Evolutionary conservation across 306 rosid species (phyloP).

Genomic region (Quercus alba): DNA sequence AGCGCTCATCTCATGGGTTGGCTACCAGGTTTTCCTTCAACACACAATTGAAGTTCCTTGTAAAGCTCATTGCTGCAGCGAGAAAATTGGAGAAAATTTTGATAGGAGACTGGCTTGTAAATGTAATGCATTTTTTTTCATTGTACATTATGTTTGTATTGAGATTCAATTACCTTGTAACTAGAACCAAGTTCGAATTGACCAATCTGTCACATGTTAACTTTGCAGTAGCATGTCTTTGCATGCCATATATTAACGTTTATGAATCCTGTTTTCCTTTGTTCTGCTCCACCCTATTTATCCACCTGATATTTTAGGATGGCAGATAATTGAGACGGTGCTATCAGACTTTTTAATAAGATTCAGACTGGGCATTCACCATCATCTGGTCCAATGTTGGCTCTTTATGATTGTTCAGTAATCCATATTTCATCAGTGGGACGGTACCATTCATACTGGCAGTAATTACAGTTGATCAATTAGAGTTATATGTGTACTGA

Average conservation of each 20-base stretch:
- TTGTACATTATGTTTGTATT: conserved; percentile 12
- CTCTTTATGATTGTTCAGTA: not conserved
- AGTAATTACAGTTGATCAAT: not conserved
- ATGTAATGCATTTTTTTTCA: not conserved
- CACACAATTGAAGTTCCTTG: not conserved
- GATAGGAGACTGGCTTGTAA: not conserved
- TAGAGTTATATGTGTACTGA: not conserved
- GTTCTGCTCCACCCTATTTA: not conserved
- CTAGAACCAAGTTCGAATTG: not conserved
- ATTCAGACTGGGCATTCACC: too few species aligned
- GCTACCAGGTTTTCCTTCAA: conserved; percentile 6
- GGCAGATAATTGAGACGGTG: too few species aligned
- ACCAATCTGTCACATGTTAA: not conserved
- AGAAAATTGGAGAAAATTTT: not conserved
- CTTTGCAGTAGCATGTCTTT: not conserved
- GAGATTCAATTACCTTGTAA: not conserved
- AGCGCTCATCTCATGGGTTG: conserved; percentile 11
- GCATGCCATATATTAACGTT: too few species aligned
- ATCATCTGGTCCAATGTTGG: too few species aligned
- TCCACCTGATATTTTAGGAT: too few species aligned
- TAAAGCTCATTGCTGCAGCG: conserved; percentile 6
- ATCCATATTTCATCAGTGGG: not conserved
- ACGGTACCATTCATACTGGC: not conserved
- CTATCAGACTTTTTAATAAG: too few species aligned
- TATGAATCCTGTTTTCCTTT: not conserved